These are phyloP conservation scores for Podila clonocystis DNA, from an alignment of 192 early-diverging fungal species.

Conservation along the genomic window DNA sequence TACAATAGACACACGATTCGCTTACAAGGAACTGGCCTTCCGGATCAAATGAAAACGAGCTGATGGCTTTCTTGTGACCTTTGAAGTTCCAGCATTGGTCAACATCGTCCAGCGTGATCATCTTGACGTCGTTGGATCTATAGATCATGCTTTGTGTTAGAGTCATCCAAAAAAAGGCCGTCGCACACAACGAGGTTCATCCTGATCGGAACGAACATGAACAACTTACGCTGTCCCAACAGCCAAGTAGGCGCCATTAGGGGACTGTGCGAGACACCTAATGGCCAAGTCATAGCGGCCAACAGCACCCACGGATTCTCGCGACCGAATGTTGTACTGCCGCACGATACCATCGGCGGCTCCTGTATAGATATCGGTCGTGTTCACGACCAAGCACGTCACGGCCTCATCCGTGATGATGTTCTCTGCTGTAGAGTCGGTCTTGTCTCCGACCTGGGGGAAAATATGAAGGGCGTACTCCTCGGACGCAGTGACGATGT, in stretches of 20 bases:
- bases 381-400: constrained; percentile 24
- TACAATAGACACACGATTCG: too few relatives aligned
- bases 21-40: constrained; percentile 39
- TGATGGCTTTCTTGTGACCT: constrained; percentile 50
- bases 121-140: constrained; percentile 28
- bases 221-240: constrained; percentile 42
- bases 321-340: constrained; percentile 9
- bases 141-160: too few relatives aligned
- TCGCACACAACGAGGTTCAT: too few relatives aligned
- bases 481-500: constrained; percentile 18
- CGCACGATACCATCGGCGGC: constrained; percentile 16
- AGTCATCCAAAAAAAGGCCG: too few relatives aligned
- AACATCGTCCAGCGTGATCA: constrained; percentile 34
- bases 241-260: constrained; percentile 15
- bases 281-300: constrained; percentile 16
- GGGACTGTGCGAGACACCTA: constrained; percentile 32
- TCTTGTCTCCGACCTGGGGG: constrained; percentile 12
- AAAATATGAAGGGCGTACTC: constrained; percentile 22
- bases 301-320: constrained; percentile 16
- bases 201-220: too few relatives aligned
- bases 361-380: constrained; percentile 18
- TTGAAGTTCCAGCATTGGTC: constrained; percentile 31
- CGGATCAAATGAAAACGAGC: constrained; percentile 31
- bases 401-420: constrained; percentile 15
- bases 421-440: constrained; percentile 1